Percentiles rank a stretch among this genome's conserved stretches.
Evolutionary conservation across 345 rosid species (phyloP).

Genomic region (thale cress (Arabidopsis thaliana)): TAIR10.1 NC_003070.9:3170501-3171000

Average conservation of each 20-base stretch:
- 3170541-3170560: not conserved
- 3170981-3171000: slow-evolving; percentile 38
- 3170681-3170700: not conserved
- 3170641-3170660: slow-evolving; percentile 85
- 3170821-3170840: slow-evolving; percentile 21
- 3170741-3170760: slow-evolving; percentile 48
- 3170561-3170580: slow-evolving; percentile 52
- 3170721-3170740: not conserved
- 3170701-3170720: slow-evolving; percentile 8
- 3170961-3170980: slow-evolving; percentile 29
- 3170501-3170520: slow-evolving; percentile 2
- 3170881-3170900: slow-evolving; percentile 14
- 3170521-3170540: not conserved
- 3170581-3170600: slow-evolving; percentile 44
- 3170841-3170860: not conserved
- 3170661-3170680: slow-evolving; percentile 16
- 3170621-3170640: slow-evolving; percentile 79
- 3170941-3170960: slow-evolving; percentile 19
- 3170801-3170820: slow-evolving; percentile 31
- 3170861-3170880: not conserved
- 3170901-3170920: not conserved
- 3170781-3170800: slow-evolving; percentile 34
- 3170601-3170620: slow-evolving; percentile 84
- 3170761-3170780: slow-evolving; percentile 44
- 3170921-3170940: slow-evolving; percentile 36